Evolutionary conservation across 2,329 filamentous ascomycete genomes (phyloP).

Genomic region (Cladosporium sp.): DNA sequence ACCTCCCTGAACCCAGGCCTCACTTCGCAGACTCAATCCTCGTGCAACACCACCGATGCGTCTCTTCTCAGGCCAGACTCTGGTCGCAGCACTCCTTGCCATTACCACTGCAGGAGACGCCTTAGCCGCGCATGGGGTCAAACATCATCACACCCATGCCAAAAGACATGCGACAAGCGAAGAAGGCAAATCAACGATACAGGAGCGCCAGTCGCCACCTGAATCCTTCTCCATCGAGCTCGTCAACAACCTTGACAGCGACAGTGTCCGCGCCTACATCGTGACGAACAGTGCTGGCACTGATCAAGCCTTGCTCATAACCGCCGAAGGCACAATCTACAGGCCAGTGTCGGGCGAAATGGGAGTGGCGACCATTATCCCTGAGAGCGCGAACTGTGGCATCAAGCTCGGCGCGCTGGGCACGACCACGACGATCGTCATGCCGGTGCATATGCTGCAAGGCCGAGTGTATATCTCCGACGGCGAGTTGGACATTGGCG

Average conservation of each 20-base stretch:
- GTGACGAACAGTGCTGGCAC: slow-evolving; percentile 36
- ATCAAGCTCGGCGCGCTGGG: slow-evolving; percentile 34
- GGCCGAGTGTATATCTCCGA: slow-evolving; percentile 43
- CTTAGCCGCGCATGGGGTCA: neutral
- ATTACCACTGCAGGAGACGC: neutral
- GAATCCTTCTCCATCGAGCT: slow-evolving; percentile 19
- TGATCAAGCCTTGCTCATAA: slow-evolving; percentile 35
- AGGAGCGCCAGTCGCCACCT: neutral
- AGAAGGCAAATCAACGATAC: no score
- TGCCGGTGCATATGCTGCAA: slow-evolving; percentile 35
- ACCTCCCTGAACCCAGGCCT: no score
- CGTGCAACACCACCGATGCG: neutral
- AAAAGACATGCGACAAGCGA: neutral
- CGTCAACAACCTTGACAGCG: slow-evolving; percentile 36
- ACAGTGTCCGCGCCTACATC: slow-evolving; percentile 34
- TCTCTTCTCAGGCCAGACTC: neutral
- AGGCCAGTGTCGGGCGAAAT: slow-evolving; percentile 32
- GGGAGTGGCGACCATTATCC: slow-evolving; percentile 24
- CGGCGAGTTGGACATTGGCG: slow-evolving; percentile 33
- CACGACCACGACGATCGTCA: slow-evolving; percentile 30
- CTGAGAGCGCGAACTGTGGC: slow-evolving; percentile 31
- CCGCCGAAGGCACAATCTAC: slow-evolving; percentile 31
- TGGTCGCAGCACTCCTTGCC: neutral
- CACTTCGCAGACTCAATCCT: no score
- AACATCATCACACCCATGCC: neutral